phyloP scores from a whole-genome alignment of 495 filamentous ascomycete genomes.

The Lasiosphaeria ovina region DNA sequence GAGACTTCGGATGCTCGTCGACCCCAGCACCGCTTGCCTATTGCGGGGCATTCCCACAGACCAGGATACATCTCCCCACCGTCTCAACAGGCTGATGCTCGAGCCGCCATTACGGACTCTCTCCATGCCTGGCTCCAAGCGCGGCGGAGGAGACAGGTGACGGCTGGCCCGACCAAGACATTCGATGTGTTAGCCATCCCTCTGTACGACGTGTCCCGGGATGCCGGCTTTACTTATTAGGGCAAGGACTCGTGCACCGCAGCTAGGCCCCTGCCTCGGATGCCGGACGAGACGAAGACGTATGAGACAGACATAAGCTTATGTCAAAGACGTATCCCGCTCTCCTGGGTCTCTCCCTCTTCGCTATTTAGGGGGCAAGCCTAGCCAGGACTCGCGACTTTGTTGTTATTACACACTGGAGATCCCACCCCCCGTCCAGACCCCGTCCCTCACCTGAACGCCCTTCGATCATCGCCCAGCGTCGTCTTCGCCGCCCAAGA shows the following conservation, averaged over 20 bases:
- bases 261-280: constrained; percentile 18
- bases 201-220: constrained; percentile 21
- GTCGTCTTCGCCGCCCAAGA: constrained; percentile 9
- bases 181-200: constrained; percentile 2
- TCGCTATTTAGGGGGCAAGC: constrained; percentile 13
- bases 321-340: constrained; percentile 13
- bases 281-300: constrained; percentile 14
- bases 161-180: neutral
- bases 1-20: constrained; percentile 4
- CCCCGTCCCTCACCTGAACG: constrained; percentile 8
- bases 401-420: neutral
- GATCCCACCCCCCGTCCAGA: neutral
- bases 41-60: constrained; percentile 23
- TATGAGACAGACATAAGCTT: constrained; percentile 16
- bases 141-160: constrained; percentile 6
- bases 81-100: constrained; percentile 2
- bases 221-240: constrained; percentile 20
- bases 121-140: constrained; percentile 27
- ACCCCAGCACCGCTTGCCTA: constrained; percentile 6
- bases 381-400: neutral
- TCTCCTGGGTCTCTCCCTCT: constrained; percentile 13
- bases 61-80: constrained; percentile 19
- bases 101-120: constrained; percentile 27
- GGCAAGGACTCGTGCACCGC: constrained; percentile 18
- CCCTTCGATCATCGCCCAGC: neutral